phyloP scores from a whole-genome alignment of 768 basidiomycete species.

The Lentinula sp. region DNA sequence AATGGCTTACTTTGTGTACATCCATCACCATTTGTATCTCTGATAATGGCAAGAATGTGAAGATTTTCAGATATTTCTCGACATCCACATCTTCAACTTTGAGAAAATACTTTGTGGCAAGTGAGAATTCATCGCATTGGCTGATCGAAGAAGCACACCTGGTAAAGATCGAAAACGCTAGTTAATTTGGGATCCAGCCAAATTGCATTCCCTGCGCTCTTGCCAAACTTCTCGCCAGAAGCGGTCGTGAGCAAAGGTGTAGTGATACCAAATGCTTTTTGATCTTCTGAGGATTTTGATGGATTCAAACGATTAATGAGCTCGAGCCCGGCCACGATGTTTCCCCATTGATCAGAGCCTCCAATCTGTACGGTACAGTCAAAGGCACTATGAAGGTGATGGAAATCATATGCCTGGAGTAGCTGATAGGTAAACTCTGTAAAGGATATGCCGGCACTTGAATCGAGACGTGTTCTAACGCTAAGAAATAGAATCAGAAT shows the following conservation, averaged over 20 bases:
- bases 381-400: constrained; percentile 57
- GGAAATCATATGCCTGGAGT: constrained; percentile 95
- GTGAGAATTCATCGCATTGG: not conserved
- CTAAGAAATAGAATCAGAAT: constrained; percentile 29
- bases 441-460: constrained; percentile 91
- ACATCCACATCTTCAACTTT: constrained; percentile 78
- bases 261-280: constrained; percentile 72
- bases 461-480: constrained; percentile 73
- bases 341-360: constrained; percentile 98
- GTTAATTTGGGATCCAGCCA: constrained; percentile 82
- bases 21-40: constrained; percentile 52
- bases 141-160: constrained; percentile 42
- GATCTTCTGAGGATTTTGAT: constrained; percentile 18
- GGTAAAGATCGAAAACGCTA: constrained; percentile 90
- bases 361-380: constrained; percentile 86
- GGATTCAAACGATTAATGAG: constrained; percentile 62
- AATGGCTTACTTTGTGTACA: constrained; percentile 46
- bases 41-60: constrained; percentile 66
- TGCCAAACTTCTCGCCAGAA: constrained; percentile 93
- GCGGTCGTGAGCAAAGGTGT: constrained; percentile 91
- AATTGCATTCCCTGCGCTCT: constrained; percentile 92
- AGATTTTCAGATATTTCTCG: constrained; percentile 70
- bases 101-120: constrained; percentile 72
- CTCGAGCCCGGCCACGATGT: constrained; percentile 90
- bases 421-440: constrained; percentile 98